phyloP scores from a whole-genome alignment of 441 rosid species.

The Corymbia citriodora region DNA sequence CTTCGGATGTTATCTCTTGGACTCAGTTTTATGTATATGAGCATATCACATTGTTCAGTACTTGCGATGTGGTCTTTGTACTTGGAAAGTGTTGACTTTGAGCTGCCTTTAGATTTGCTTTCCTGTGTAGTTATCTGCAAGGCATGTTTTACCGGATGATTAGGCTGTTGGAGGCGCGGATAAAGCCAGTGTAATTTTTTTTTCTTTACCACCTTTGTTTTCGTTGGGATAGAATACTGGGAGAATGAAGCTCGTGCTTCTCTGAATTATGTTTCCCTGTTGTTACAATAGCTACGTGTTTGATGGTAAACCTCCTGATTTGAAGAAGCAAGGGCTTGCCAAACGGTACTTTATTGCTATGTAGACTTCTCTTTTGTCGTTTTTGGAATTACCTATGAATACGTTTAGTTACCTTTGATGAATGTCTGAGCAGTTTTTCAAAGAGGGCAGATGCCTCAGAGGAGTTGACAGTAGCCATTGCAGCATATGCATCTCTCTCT shows the following conservation, averaged over 20 bases:
- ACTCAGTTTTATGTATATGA: too few species aligned
- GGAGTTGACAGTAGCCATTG: constrained; percentile 61
- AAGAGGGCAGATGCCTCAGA: constrained; percentile 82
- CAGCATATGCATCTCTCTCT: constrained; percentile 41
- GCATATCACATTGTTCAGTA: too few species aligned
- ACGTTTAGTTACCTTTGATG: background rate
- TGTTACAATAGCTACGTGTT: constrained; percentile 58
- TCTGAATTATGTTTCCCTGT: too few species aligned
- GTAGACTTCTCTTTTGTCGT: background rate
- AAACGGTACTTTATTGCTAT: constrained; percentile 42
- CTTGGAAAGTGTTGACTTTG: too few species aligned
- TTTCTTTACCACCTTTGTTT: too few species aligned
- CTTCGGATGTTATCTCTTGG: too few species aligned
- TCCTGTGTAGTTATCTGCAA: constrained; percentile 62
- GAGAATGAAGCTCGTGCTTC: too few species aligned
- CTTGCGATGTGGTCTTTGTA: too few species aligned
- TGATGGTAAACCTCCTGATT: constrained; percentile 88
- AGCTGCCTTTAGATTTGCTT: background rate
- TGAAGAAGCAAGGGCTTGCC: constrained; percentile 85
- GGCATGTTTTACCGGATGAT: constrained; percentile 89
- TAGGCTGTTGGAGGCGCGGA: constrained; percentile 91
- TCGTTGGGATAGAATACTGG: too few species aligned
- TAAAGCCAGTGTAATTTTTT: constrained; percentile 69
- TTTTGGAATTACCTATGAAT: background rate
- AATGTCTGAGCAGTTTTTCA: constrained; percentile 44